phyloP scores from a whole-genome alignment of 2,329 filamentous ascomycete genomes.

The Byssochlamys sp. region DNA sequence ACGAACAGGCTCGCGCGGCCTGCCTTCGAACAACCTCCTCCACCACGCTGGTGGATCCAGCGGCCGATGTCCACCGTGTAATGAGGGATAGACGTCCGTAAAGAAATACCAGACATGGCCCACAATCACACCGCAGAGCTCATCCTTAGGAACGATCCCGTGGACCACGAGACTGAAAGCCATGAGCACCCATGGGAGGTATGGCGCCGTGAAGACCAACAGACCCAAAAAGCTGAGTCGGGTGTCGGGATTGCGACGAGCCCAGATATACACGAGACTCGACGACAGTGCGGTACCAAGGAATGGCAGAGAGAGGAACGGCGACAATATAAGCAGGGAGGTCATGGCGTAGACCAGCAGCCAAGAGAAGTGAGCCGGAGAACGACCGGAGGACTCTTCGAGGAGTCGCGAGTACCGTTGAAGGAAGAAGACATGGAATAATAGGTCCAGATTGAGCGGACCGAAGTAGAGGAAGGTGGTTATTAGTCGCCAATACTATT shows the following conservation, averaged over 20 bases:
- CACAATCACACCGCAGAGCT: slow-evolving; percentile 88
- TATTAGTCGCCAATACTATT: slow-evolving; percentile 87
- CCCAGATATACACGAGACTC: slow-evolving; percentile 96
- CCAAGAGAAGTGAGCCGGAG: slow-evolving; percentile 90
- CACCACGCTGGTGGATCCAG: slow-evolving; percentile 86
- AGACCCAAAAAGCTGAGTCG: slow-evolving; percentile 80
- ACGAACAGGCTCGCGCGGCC: slow-evolving; percentile 8
- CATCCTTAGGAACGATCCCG: slow-evolving; percentile 81
- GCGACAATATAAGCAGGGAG: slow-evolving; percentile 70
- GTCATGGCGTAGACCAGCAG: slow-evolving; percentile 75
- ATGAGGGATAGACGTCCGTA: slow-evolving; percentile 84
- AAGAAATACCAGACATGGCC: slow-evolving; percentile 99
- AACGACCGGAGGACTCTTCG: slow-evolving; percentile 86
- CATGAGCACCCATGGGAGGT: slow-evolving; percentile 92
- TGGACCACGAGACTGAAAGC: slow-evolving; percentile 86
- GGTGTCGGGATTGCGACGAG: slow-evolving; percentile 83
- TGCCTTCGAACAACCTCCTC: slow-evolving; percentile 66
- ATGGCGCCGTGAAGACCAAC: slow-evolving; percentile 84
- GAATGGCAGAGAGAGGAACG: slow-evolving; percentile 82
- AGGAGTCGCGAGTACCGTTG: slow-evolving; percentile 91
- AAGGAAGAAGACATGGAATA: slow-evolving; percentile 97
- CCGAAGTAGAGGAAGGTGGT: slow-evolving; percentile 98
- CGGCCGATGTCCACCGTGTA: slow-evolving; percentile 74
- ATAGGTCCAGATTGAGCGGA: slow-evolving; percentile 80
- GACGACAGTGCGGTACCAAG: slow-evolving; percentile 87